phyloP scores from a whole-genome alignment of 2,329 filamentous ascomycete species.

The Ophiosphaerella narmari region DNA sequence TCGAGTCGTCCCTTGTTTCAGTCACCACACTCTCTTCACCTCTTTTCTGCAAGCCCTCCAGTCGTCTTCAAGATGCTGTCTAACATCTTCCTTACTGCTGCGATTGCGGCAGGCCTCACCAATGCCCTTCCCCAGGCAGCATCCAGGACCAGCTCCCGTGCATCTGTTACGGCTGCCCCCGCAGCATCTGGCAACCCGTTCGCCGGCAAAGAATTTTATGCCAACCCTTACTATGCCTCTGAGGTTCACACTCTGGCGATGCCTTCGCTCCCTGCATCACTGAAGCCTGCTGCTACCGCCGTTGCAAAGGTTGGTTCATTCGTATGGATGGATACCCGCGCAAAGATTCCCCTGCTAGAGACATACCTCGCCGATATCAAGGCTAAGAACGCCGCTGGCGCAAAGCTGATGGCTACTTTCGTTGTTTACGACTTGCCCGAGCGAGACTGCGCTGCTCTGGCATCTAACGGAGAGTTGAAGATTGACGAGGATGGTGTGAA shows the following conservation, averaged over 20 bases:
- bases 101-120: slow-evolving; percentile 26
- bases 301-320: slow-evolving; percentile 59
- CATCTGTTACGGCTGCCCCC: slow-evolving; percentile 14
- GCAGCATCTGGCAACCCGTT: slow-evolving; percentile 55
- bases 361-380: slow-evolving; percentile 55
- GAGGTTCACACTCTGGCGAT: slow-evolving; percentile 62
- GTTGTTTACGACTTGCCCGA: slow-evolving; percentile 69
- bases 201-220: slow-evolving; percentile 55
- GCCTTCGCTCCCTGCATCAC: slow-evolving; percentile 62
- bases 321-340: slow-evolving; percentile 58
- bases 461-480: slow-evolving; percentile 65
- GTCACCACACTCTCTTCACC: slow-evolving; percentile 7
- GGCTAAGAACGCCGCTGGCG: slow-evolving; percentile 54
- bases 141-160: slow-evolving; percentile 14
- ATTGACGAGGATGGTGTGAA: slow-evolving; percentile 58
- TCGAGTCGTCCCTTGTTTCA: not conserved
- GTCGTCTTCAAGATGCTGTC: slow-evolving; percentile 19
- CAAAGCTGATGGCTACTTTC: slow-evolving; percentile 56
- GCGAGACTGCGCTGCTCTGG: slow-evolving; percentile 66
- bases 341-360: slow-evolving; percentile 56
- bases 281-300: slow-evolving; percentile 55
- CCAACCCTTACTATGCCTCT: slow-evolving; percentile 59
- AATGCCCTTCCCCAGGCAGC: slow-evolving; percentile 30
- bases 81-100: slow-evolving; percentile 21
- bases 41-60: slow-evolving; percentile 2